Percentiles rank a stretch among this genome's conserved stretches.
Conservation (phyloP, 257 asterid species). For the Phtheirospermum japonicum region DNA sequence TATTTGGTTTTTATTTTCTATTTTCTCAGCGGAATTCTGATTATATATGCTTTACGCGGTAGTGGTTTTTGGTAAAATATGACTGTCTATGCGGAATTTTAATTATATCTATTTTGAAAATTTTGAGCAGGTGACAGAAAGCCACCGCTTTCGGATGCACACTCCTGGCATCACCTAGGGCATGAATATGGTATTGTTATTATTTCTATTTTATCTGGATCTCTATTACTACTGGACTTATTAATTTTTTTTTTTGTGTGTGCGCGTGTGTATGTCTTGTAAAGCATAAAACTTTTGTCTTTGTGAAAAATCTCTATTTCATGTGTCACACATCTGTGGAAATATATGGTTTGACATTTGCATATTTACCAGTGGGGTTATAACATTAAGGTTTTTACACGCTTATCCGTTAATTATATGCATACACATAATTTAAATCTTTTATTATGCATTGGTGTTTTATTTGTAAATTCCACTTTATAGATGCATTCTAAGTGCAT, state of each 20-base stretch:
- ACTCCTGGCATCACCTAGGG: not conserved
- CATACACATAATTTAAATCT: no score
- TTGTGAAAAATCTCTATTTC: not conserved
- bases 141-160: not conserved
- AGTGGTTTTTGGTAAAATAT: not conserved
- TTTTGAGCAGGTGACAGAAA: not conserved
- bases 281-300: not conserved
- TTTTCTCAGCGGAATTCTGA: conserved; percentile 1
- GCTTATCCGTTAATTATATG: no score
- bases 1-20: not conserved
- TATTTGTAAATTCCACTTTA: not conserved
- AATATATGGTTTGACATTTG: no score
- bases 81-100: not conserved
- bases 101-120: not conserved
- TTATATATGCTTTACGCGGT: not conserved
- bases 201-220: not conserved
- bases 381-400: not conserved
- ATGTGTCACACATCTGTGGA: no score
- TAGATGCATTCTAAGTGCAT: not conserved
- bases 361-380: no score
- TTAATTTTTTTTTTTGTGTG: not conserved
- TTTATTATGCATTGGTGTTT: not conserved
- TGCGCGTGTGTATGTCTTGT: not conserved
- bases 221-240: not conserved
- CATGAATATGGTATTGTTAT: not conserved